Evolutionary conservation across 2,329 filamentous ascomycete species (phyloP), one percentile per base, ranked within the genome.

Genomic region (Mycosphaerelloides madeirae): DNA sequence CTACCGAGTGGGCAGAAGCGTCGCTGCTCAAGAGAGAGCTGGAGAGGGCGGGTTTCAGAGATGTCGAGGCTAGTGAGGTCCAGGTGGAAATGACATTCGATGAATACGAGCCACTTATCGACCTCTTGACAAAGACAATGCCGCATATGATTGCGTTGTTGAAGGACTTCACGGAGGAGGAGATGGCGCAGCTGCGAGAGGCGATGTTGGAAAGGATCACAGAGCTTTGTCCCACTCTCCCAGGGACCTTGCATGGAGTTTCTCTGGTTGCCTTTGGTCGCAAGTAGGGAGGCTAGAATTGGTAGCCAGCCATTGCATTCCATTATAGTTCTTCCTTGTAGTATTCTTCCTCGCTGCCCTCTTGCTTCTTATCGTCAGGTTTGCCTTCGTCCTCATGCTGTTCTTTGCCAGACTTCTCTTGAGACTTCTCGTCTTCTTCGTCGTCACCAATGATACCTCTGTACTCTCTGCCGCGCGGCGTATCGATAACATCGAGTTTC

Each of bases 401-500:
- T 40, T 67, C 63, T 31, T 59, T 58, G 9, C 40, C 48, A 31
- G 54, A 6, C 22, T 19, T 19, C 14, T 35, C 33, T 19, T 35
- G 14, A 3, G n/a, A 12, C 22, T 56, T 59, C 22, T 74, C 71
- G 1, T 78, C 73, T 1, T 78, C 75, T 2, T 74, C 74, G 11
- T 78, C 76, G 1, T 70, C 68, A 20, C 84, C 81, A 13, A 91
- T 76, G 32, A 86, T 79, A 0, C 84, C 86, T 34, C 84, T 72
- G 31, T 91, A 78, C 60, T 88, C 83, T 49, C 79, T 69, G 16
- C 77, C 74, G 3, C 78, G 75, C 1, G 83, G 78, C 9, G 80
- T 74, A 58, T 93, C 84, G 1, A 93, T 79, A 12, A 93, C 74
- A 65, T 93, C 86, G 47, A 95, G 70, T 57, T 82, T 85, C 88